Percentiles rank a stretch among this genome's conserved stretches.
These are phyloP conservation scores for Rostrohypoxylon terebratum DNA, from an alignment of 495 filamentous ascomycete genomes.

Conservation along the genomic window DNA sequence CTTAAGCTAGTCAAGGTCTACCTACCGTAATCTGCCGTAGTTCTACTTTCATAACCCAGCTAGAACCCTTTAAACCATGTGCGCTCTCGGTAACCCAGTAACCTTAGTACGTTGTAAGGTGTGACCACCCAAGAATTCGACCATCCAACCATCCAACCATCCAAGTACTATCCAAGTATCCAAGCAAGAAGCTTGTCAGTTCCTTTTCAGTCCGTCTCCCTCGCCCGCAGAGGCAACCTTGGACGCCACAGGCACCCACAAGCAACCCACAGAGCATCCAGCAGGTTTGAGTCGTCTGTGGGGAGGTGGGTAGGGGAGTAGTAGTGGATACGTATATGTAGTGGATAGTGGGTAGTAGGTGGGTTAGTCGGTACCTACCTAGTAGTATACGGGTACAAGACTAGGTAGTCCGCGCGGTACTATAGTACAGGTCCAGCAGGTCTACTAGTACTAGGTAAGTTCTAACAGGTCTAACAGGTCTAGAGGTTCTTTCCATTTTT, in stretches of 20 bases:
- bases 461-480: too few species aligned
- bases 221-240: slow-evolving; percentile 28
- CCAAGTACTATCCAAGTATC: background rate
- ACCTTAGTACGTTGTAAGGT: slow-evolving; percentile 17
- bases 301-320: slow-evolving; percentile 26
- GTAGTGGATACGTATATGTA: background rate
- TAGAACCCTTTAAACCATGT: slow-evolving; percentile 46
- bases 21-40: background rate
- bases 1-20: slow-evolving; percentile 13
- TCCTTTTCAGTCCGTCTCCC: slow-evolving; percentile 12
- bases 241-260: slow-evolving; percentile 24
- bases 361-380: slow-evolving; percentile 1
- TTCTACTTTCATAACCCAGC: background rate
- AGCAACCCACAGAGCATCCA: slow-evolving; percentile 7
- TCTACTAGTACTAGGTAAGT: too few species aligned
- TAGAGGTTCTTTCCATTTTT: slow-evolving; percentile 5
- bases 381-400: slow-evolving; percentile 35
- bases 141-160: background rate
- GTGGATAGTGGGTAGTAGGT: slow-evolving; percentile 8
- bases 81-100: slow-evolving; percentile 33
- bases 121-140: background rate
- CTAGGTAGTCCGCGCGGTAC: slow-evolving; percentile 23
- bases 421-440: slow-evolving; percentile 18
- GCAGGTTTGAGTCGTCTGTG: slow-evolving; percentile 30
- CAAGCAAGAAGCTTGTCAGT: slow-evolving; percentile 17